Evolutionary conservation across 108 stramenopile genomes (phyloP).

Genomic region (Phaeodactylum tricornutum): DNA sequence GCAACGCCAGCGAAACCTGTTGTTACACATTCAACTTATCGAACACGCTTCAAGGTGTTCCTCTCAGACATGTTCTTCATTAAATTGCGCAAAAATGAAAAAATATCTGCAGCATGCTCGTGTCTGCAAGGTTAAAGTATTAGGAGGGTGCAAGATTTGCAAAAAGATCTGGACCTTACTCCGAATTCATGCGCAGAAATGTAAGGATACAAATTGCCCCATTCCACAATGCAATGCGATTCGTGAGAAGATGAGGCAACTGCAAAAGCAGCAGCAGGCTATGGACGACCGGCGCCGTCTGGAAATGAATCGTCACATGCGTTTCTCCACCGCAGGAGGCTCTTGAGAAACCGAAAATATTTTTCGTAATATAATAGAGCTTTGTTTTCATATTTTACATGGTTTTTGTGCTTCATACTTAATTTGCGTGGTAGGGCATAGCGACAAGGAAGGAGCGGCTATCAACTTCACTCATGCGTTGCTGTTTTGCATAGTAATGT

Average conservation of each 20-base stretch:
- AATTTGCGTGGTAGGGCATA: constrained; percentile 4
- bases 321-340: constrained; percentile 1
- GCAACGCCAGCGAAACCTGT: constrained; percentile 78
- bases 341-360: not conserved
- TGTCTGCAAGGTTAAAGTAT: constrained; percentile 66
- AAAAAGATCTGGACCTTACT: constrained; percentile 92
- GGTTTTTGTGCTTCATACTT: too few relatives aligned
- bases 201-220: constrained; percentile 70
- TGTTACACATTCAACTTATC: constrained; percentile 93
- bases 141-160: constrained; percentile 91
- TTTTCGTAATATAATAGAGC: too few relatives aligned
- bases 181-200: constrained; percentile 91
- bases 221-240: constrained; percentile 92
- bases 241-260: constrained; percentile 78
- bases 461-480: not conserved
- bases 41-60: constrained; percentile 91
- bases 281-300: constrained; percentile 88
- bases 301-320: constrained; percentile 72
- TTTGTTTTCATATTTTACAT: constrained; percentile 35
- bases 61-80: constrained; percentile 65
- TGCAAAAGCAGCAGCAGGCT: constrained; percentile 82
- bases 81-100: constrained; percentile 97
- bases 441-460: not conserved
- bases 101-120: constrained; percentile 70
- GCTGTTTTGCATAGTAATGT: constrained; percentile 25